phyloP scores from a whole-genome alignment of 352 stramenopile species.

The Globisporangium cylindrosporum region DNA sequence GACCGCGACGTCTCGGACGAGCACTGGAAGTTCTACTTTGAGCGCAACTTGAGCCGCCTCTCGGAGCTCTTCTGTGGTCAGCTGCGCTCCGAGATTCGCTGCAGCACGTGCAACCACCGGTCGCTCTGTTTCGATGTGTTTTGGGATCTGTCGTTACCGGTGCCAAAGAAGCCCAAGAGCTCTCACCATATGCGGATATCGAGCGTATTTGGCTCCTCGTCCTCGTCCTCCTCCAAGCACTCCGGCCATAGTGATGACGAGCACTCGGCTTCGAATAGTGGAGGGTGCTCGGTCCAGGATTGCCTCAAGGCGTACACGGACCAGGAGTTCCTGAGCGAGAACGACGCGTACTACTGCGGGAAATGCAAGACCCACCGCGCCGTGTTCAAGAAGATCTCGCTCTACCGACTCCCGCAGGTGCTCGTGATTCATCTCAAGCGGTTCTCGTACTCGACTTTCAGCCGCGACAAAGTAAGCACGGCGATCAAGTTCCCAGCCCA shows the following conservation, averaged over 20 bases:
- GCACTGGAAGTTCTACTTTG: constrained; percentile 86
- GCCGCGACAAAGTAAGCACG: constrained; percentile 73
- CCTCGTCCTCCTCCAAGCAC: constrained; percentile 20
- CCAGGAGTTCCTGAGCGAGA: constrained; percentile 57
- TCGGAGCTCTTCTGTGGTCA: constrained; percentile 85
- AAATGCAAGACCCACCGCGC: constrained; percentile 73
- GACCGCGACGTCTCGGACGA: constrained; percentile 67
- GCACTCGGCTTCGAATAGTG: neutral
- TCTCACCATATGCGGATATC: constrained; percentile 30
- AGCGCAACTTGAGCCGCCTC: constrained; percentile 63
- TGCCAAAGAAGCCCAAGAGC: constrained; percentile 65
- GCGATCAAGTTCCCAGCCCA: constrained; percentile 57
- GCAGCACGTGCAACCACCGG: constrained; percentile 63
- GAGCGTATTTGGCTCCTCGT: constrained; percentile 26
- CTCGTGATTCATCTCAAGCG: constrained; percentile 90
- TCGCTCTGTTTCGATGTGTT: constrained; percentile 85
- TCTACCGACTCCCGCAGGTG: constrained; percentile 77
- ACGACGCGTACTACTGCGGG: constrained; percentile 68
- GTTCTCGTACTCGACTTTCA: constrained; percentile 80
- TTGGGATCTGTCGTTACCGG: constrained; percentile 75
- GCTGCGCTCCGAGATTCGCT: constrained; percentile 71
- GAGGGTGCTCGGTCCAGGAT: constrained; percentile 53
- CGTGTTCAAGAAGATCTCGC: constrained; percentile 70
- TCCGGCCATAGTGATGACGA: constrained; percentile 9
- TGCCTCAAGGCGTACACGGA: constrained; percentile 74